Evolutionary conservation across 805 yeast species (phyloP).

Genomic region (Monosporozyma aquatica): DNA sequence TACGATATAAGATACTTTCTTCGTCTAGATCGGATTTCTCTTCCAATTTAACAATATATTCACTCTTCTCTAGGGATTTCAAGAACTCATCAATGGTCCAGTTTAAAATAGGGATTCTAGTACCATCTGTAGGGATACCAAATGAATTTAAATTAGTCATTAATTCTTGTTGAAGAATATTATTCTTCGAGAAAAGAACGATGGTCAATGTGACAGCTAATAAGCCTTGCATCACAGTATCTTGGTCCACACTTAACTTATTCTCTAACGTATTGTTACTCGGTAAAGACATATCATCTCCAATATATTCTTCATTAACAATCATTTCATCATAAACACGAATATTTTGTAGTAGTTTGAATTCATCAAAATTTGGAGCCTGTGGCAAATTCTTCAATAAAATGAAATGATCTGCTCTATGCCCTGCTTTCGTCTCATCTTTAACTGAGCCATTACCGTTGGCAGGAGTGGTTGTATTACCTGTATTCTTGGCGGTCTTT

Average conservation of each 20-base stretch:
- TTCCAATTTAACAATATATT: constrained; percentile 18
- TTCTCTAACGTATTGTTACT: constrained; percentile 11
- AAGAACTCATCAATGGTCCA: constrained; percentile 18
- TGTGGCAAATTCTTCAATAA: constrained; percentile 15
- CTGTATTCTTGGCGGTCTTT: neutral
- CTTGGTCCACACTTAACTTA: constrained; percentile 14
- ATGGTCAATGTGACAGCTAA: constrained; percentile 15
- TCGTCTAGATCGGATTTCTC: constrained; percentile 21
- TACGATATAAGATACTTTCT: constrained; percentile 15
- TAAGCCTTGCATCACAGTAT: constrained; percentile 20
- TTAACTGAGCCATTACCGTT: neutral
- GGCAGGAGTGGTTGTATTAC: neutral
- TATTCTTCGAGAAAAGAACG: constrained; percentile 23
- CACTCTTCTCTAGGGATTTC: constrained; percentile 15
- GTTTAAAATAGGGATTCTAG: constrained; percentile 20
- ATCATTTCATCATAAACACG: constrained; percentile 11
- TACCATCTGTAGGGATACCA: constrained; percentile 25
- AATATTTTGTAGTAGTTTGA: constrained; percentile 11
- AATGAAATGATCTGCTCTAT: constrained; percentile 20
- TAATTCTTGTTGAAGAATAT: constrained; percentile 22
- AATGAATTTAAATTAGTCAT: constrained; percentile 12
- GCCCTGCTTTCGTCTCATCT: neutral
- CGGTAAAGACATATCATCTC: constrained; percentile 11
- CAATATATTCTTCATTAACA: constrained; percentile 16
- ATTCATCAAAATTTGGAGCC: constrained; percentile 10